phyloP scores from a whole-genome alignment of 1,284 basidiomycete species.

The Cystobasidiaceae sp. region DNA sequence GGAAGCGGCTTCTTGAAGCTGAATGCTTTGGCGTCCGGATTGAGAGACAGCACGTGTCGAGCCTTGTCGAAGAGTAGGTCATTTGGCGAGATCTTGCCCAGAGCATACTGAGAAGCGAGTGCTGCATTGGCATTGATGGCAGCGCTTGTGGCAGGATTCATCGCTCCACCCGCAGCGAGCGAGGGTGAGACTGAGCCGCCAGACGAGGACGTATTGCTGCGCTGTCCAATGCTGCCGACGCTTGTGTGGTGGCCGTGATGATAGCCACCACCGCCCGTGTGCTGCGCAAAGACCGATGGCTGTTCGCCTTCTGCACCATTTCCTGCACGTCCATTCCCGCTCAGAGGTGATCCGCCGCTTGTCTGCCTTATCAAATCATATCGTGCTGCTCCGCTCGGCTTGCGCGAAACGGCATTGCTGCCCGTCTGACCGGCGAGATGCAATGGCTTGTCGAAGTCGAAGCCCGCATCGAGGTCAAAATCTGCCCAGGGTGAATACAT shows the following conservation, averaged over 20 bases:
- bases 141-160: background rate
- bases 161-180: background rate
- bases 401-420: slow-evolving; percentile 2
- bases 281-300: too few species aligned
- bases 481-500: slow-evolving; percentile 17
- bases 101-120: background rate
- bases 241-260: background rate
- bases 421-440: background rate
- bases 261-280: background rate
- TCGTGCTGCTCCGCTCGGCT: background rate
- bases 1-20: slow-evolving; percentile 44
- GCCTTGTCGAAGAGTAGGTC: slow-evolving; percentile 57
- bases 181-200: slow-evolving; percentile 8
- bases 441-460: slow-evolving; percentile 12
- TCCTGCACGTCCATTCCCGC: too few species aligned
- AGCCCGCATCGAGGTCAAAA: slow-evolving; percentile 9
- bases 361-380: background rate
- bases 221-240: background rate
- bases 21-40: slow-evolving; percentile 79
- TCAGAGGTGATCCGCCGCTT: too few species aligned
- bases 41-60: slow-evolving; percentile 54
- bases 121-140: background rate
- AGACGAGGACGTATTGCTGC: slow-evolving; percentile 11
- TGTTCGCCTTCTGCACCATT: too few species aligned
- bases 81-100: slow-evolving; percentile 11